Percentiles rank a stretch among this genome's conserved stretches.
phyloP scores from a whole-genome alignment of 164 flowering plant species.

The Houttuynia cordata region DNA sequence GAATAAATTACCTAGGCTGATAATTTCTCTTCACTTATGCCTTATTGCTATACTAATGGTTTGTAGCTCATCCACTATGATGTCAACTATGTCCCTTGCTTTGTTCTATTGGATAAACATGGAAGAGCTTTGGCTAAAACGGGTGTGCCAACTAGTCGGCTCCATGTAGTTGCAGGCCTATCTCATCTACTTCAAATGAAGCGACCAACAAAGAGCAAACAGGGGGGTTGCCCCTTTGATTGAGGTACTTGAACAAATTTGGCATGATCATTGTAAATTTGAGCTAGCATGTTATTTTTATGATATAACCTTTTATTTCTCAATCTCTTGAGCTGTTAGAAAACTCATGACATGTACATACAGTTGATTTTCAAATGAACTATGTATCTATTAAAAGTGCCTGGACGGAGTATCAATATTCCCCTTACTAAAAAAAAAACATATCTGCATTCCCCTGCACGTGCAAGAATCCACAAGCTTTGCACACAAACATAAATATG shows the following conservation, averaged over 20 bases:
- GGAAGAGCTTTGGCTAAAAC: slow-evolving; percentile 74
- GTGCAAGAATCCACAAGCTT: too few relatives aligned
- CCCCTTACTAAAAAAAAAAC: too few relatives aligned
- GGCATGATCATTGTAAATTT: neutral
- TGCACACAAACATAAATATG: too few relatives aligned
- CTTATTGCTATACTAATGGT: neutral
- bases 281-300: neutral
- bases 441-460: too few relatives aligned
- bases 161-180: slow-evolving; percentile 64
- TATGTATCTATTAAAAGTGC: too few relatives aligned
- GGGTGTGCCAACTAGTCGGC: slow-evolving; percentile 61
- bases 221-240: slow-evolving; percentile 1
- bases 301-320: too few relatives aligned
- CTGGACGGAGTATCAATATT: too few relatives aligned
- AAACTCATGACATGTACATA: too few relatives aligned
- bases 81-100: slow-evolving; percentile 72
- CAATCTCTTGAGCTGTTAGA: too few relatives aligned
- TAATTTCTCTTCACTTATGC: neutral
- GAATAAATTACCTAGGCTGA: too few relatives aligned
- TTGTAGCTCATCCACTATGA: slow-evolving; percentile 77
- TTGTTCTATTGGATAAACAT: slow-evolving; percentile 66
- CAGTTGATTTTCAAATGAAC: too few relatives aligned
- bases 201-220: slow-evolving; percentile 19
- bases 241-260: neutral
- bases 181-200: slow-evolving; percentile 60